phyloP scores from a whole-genome alignment of 2,329 filamentous ascomycete species.

The Sporothrix curviconia region DNA sequence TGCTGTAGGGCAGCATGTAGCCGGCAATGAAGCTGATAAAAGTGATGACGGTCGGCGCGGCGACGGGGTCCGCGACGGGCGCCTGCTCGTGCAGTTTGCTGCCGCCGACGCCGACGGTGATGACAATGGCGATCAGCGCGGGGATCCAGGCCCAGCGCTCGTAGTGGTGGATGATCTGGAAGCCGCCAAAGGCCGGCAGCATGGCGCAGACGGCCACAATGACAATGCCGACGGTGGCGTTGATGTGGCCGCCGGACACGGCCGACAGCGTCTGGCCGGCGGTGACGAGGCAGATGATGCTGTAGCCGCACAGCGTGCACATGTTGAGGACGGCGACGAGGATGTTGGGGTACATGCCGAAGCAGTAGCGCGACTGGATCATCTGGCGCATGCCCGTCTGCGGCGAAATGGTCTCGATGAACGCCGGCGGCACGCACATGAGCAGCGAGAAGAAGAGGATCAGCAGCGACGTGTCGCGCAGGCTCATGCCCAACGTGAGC shows the following conservation, averaged over 20 bases:
- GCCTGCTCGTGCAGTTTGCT: conserved; percentile 8
- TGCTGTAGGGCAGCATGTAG: conserved; percentile 57
- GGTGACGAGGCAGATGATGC: conserved; percentile 53
- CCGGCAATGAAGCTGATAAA: conserved; percentile 49
- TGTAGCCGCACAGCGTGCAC: conserved; percentile 55
- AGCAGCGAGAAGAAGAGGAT: conserved; percentile 59
- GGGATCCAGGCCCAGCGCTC: conserved; percentile 19
- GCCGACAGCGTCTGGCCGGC: conserved; percentile 47
- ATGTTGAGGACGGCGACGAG: conserved; percentile 55
- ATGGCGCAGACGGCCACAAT: conserved; percentile 32
- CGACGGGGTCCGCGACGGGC: conserved; percentile 10
- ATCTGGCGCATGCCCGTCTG: conserved; percentile 60
- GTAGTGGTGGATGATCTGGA: conserved; percentile 16
- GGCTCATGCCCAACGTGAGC: conserved; percentile 38
- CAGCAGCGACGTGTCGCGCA: conserved; percentile 51
- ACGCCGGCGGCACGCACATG: conserved; percentile 47
- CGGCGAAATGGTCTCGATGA: conserved; percentile 51
- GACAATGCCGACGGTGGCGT: conserved; percentile 51
- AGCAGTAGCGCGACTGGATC: conserved; percentile 57
- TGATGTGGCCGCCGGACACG: conserved; percentile 33
- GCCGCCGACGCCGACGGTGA: conserved; percentile 14
- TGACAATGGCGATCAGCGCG: conserved; percentile 15
- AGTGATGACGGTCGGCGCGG: conserved; percentile 43
- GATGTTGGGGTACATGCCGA: conserved; percentile 52
- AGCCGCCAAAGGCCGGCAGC: conserved; percentile 18